A percentile compares a stretch with the other conserved stretches of the same genome.
phyloP scores from a whole-genome alignment of 2,329 filamentous ascomycete genomes.

The Cadophora malorum region DNA sequence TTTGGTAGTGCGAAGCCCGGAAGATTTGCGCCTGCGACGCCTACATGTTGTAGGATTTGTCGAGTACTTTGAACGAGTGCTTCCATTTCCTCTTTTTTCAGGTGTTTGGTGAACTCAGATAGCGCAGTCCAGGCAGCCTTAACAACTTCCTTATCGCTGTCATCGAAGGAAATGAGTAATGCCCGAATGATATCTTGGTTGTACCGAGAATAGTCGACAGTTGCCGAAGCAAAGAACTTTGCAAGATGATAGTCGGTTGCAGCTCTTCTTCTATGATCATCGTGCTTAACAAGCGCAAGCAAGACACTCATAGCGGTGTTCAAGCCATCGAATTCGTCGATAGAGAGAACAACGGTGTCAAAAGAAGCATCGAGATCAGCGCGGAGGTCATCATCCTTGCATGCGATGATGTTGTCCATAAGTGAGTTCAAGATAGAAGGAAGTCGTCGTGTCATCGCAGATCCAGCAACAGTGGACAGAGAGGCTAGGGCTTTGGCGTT shows the following conservation, averaged over 20 bases:
- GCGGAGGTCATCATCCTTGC: conserved; percentile 75
- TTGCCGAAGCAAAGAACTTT: conserved; percentile 81
- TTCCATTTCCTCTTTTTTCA: conserved; percentile 99
- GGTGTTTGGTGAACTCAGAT: conserved; percentile 82
- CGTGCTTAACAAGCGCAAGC: conserved; percentile 85
- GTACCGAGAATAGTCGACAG: conserved; percentile 92
- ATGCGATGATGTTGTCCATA: conserved; percentile 87
- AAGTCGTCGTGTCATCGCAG: conserved; percentile 88
- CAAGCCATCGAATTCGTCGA: conserved; percentile 94
- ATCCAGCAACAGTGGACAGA: conserved; percentile 86
- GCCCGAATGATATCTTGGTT: conserved; percentile 94
- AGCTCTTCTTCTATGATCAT: conserved; percentile 85
- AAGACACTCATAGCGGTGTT: conserved; percentile 97
- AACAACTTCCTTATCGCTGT: conserved; percentile 81
- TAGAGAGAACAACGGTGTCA: conserved; percentile 86
- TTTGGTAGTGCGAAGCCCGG: conserved; percentile 92
- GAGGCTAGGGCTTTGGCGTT: conserved; percentile 95
- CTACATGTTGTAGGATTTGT: conserved; percentile 85
- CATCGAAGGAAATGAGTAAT: conserved; percentile 90
- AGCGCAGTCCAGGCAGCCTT: conserved; percentile 90
- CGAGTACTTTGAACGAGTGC: conserved; percentile 84
- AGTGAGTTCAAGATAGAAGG: conserved; percentile 91
- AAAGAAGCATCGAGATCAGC: conserved; percentile 81
- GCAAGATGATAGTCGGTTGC: conserved; percentile 80
- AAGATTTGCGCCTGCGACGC: conserved; percentile 82